Evolutionary conservation across 2,329 filamentous ascomycete genomes (phyloP).

Genomic region (Myriangium duriaei): DNA sequence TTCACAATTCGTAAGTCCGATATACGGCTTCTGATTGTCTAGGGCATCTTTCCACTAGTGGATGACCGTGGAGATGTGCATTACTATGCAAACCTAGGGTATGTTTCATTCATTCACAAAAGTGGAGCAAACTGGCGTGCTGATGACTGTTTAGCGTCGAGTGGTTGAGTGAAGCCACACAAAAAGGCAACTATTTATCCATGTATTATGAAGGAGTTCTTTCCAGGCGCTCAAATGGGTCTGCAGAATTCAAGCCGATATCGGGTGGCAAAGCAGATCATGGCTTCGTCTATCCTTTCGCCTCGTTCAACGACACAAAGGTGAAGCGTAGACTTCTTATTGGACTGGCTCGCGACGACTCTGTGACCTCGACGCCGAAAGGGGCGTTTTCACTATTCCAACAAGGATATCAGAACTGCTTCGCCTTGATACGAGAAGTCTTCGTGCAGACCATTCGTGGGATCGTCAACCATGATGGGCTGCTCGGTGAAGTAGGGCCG

Average conservation of each 20-base stretch:
- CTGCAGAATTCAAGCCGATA: slow-evolving; percentile 31
- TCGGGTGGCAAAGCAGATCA: slow-evolving; percentile 33
- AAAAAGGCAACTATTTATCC: too few relatives aligned
- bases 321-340: slow-evolving; percentile 35
- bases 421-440: slow-evolving; percentile 33
- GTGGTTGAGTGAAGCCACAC: too few relatives aligned
- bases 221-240: slow-evolving; percentile 31
- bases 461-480: slow-evolving; percentile 25
- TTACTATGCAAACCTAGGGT: slow-evolving; percentile 32
- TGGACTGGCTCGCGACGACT: slow-evolving; percentile 36
- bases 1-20: too few relatives aligned
- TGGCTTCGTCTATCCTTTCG: slow-evolving; percentile 33
- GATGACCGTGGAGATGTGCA: slow-evolving; percentile 32
- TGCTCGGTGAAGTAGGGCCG: slow-evolving; percentile 24
- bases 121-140: too few relatives aligned
- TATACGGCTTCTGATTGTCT: too few relatives aligned
- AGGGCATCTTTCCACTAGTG: slow-evolving; percentile 33
- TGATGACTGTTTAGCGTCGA: too few relatives aligned
- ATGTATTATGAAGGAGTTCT: slow-evolving; percentile 35
- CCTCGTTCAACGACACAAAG: slow-evolving; percentile 37
- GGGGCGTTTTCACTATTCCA: slow-evolving; percentile 28
- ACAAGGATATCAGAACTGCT: slow-evolving; percentile 32
- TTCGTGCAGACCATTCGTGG: slow-evolving; percentile 32
- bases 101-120: background rate
- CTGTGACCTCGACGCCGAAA: slow-evolving; percentile 24